Conservation (phyloP, 495 filamentous ascomycete genomes). For the Podospora pseudocomata region DNA sequence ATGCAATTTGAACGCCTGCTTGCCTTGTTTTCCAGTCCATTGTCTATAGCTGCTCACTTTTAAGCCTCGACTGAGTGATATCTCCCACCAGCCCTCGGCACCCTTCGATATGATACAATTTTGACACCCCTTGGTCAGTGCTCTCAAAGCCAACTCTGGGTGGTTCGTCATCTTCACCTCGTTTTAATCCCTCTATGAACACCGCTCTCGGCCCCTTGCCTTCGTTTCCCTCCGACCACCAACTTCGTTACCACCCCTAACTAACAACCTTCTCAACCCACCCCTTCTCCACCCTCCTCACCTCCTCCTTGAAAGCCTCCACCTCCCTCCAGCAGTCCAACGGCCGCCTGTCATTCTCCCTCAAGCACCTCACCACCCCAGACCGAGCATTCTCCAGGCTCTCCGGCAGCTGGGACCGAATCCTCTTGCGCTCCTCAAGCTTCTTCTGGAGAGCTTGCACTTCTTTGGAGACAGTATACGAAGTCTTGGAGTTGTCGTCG, state of each 20-base stretch:
- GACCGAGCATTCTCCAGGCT: constrained; percentile 68
- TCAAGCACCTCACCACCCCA: constrained; percentile 76
- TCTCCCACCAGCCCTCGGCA: background rate
- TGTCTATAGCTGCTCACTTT: constrained; percentile 10
- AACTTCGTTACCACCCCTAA: constrained; percentile 2
- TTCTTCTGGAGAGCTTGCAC: constrained; percentile 63
- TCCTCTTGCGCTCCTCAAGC: constrained; percentile 69
- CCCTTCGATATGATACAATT: background rate
- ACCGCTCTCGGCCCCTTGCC: background rate
- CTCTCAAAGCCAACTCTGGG: background rate
- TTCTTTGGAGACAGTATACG: constrained; percentile 34
- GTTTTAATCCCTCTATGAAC: background rate
- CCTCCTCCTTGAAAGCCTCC: constrained; percentile 81
- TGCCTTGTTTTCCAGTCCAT: constrained; percentile 6
- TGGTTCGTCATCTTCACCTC: background rate
- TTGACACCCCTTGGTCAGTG: background rate
- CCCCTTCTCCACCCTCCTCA: constrained; percentile 72
- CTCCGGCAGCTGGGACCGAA: constrained; percentile 54
- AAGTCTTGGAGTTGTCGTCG: constrained; percentile 21
- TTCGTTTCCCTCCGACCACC: background rate
- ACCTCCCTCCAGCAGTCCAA: constrained; percentile 97
- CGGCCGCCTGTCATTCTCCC: constrained; percentile 81
- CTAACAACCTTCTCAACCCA: constrained; percentile 82
- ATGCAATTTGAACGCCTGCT: constrained; percentile 8
- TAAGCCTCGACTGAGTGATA: background rate